phyloP scores from a whole-genome alignment of 1,284 basidiomycete genomes.

The Trichosporon sp. region DNA sequence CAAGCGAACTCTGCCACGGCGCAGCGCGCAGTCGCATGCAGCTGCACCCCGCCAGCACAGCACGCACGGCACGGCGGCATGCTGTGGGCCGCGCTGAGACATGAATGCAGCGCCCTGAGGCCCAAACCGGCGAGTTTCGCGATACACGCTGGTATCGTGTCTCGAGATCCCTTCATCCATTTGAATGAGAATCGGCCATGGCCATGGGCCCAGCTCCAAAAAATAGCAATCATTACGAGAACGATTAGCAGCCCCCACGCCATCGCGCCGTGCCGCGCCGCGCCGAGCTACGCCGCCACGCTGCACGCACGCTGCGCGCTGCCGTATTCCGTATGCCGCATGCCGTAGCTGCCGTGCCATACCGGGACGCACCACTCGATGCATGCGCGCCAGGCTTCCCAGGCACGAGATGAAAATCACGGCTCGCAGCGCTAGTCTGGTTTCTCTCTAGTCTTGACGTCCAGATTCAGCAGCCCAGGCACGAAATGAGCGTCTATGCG shows the following conservation, averaged over 20 bases:
- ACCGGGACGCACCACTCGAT: too few relatives aligned
- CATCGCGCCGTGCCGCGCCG: too few relatives aligned
- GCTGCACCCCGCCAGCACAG: not conserved
- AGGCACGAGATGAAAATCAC: not conserved
- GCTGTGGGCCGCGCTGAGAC: not conserved
- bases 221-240: slow-evolving; percentile 1
- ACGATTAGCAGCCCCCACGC: not conserved
- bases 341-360: not conserved
- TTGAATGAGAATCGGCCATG: not conserved
- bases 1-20: not conserved
- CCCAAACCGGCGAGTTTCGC: not conserved
- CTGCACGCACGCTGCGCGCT: too few relatives aligned
- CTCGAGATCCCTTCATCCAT: not conserved
- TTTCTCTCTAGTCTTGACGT: not conserved
- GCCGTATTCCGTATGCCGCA: too few relatives aligned
- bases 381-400: not conserved
- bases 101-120: not conserved
- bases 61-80: not conserved
- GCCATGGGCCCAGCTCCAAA: not conserved
- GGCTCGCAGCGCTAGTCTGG: not conserved
- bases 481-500: not conserved
- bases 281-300: too few relatives aligned
- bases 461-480: not conserved
- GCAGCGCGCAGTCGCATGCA: not conserved
- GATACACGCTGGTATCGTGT: not conserved